Evolutionary conservation across 2,329 filamentous ascomycete species (phyloP).

Genomic region (Escovopsis sp.): DNA sequence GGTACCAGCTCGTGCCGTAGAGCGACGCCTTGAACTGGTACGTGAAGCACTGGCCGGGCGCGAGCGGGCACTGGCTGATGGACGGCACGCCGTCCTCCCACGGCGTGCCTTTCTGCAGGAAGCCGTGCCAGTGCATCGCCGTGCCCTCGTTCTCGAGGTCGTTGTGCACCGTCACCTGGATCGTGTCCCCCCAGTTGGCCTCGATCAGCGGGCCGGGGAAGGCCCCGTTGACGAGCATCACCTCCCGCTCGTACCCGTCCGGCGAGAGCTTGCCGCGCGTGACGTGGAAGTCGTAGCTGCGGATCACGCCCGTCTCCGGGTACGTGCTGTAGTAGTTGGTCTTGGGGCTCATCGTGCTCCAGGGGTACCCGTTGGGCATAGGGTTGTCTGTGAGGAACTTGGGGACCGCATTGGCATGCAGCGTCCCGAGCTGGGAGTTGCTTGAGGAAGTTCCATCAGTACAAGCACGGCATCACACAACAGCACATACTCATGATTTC

Average conservation of each 20-base stretch:
- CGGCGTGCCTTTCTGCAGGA: conserved; percentile 31
- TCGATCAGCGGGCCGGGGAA: conserved; percentile 53
- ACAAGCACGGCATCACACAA: too few species aligned
- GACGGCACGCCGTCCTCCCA: conserved; percentile 38
- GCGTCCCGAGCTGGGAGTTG: conserved; percentile 25
- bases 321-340: conserved; percentile 35
- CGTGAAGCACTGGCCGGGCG: conserved; percentile 40
- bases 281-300: conserved; percentile 38
- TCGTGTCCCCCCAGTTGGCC: conserved; percentile 46
- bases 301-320: conserved; percentile 38
- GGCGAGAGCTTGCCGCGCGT: conserved; percentile 34
- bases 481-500: too few species aligned
- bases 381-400: conserved; percentile 33
- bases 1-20: conserved; percentile 43
- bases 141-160: conserved; percentile 41
- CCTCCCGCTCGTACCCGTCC: conserved; percentile 37
- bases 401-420: conserved; percentile 22
- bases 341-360: conserved; percentile 28
- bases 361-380: conserved; percentile 33
- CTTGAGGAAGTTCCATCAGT: conserved; percentile 11
- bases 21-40: conserved; percentile 37
- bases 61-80: conserved; percentile 49
- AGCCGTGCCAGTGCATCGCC: conserved; percentile 38
- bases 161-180: conserved; percentile 55
- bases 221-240: conserved; percentile 47